Percentiles rank a stretch among this genome's conserved stretches.
Evolutionary conservation across 306 rosid genomes (phyloP).

Genomic region (Albizia julibrissin): DNA sequence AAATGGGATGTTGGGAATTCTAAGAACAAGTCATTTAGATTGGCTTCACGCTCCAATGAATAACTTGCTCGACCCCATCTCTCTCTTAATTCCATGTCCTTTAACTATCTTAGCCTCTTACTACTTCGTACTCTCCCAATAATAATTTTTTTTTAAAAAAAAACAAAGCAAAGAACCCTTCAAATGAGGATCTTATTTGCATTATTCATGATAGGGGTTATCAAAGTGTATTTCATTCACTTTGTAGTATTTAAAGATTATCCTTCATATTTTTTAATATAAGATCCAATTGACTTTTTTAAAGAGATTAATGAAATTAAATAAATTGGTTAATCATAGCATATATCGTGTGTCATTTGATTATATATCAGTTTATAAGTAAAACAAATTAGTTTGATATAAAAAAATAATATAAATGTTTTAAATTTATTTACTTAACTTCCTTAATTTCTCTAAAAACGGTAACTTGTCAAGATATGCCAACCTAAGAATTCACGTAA

Average conservation of each 20-base stretch:
- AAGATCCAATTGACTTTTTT: too few species aligned
- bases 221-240: background rate
- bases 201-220: background rate
- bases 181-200: background rate
- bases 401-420: too few species aligned
- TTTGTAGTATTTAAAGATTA: background rate
- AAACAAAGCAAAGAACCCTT: background rate
- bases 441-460: rapidly evolving
- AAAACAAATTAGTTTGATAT: too few species aligned
- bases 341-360: too few species aligned
- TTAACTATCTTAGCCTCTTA: background rate
- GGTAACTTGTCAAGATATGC: too few species aligned
- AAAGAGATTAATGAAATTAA: too few species aligned
- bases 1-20: conserved; percentile 75
- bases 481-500: too few species aligned
- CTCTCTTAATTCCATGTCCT: background rate
- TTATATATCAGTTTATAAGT: too few species aligned
- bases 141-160: too few species aligned
- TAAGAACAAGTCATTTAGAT: conserved; percentile 42
- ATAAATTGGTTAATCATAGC: too few species aligned
- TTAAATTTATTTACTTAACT: too few species aligned
- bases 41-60: background rate
- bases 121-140: background rate
- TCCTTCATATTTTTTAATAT: too few species aligned
- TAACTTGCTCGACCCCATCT: background rate